phyloP scores from a whole-genome alignment of 2,329 filamentous ascomycete genomes.

The Fusarium kyushuense region DNA sequence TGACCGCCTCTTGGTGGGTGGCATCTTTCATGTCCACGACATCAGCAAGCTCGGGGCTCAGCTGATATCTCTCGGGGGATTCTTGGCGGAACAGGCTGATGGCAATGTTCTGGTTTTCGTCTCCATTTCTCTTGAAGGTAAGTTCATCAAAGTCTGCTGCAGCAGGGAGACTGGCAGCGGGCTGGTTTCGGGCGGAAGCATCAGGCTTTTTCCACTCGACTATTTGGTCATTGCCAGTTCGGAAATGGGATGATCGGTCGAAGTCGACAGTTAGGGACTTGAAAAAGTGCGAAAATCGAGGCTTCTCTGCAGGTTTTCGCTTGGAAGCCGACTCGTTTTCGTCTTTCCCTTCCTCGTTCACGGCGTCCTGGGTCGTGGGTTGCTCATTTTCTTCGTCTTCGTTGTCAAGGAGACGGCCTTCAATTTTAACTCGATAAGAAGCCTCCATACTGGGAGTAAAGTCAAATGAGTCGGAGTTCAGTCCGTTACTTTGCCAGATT shows the following conservation, averaged over 20 bases:
- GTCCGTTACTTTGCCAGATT: slow-evolving; percentile 82
- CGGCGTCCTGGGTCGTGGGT: slow-evolving; percentile 57
- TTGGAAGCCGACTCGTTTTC: slow-evolving; percentile 51
- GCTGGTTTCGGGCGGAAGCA: slow-evolving; percentile 62
- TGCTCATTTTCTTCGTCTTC: slow-evolving; percentile 68
- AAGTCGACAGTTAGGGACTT: slow-evolving; percentile 82
- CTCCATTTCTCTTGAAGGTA: slow-evolving; percentile 89
- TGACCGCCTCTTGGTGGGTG: slow-evolving; percentile 86
- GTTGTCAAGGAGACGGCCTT: slow-evolving; percentile 84
- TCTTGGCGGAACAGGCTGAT: slow-evolving; percentile 90
- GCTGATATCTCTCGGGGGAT: slow-evolving; percentile 82
- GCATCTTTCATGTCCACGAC: slow-evolving; percentile 89
- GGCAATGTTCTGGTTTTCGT: slow-evolving; percentile 91
- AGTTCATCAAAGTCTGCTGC: slow-evolving; percentile 89
- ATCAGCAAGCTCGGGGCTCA: slow-evolving; percentile 83
- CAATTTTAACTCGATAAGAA: slow-evolving; percentile 90
- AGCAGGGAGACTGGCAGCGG: slow-evolving; percentile 59
- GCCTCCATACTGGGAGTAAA: slow-evolving; percentile 82
- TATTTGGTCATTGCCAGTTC: slow-evolving; percentile 65
- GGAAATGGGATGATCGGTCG: slow-evolving; percentile 71
- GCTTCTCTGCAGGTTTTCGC: slow-evolving; percentile 57
- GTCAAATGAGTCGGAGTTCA: slow-evolving; percentile 82
- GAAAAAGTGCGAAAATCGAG: slow-evolving; percentile 82
- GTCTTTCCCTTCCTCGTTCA: slow-evolving; percentile 47
- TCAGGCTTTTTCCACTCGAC: slow-evolving; percentile 91